Percentiles rank a stretch among this genome's conserved stretches.
Evolutionary conservation across 495 filamentous ascomycete species (phyloP).

Genomic region (Parmelia sp.): DNA sequence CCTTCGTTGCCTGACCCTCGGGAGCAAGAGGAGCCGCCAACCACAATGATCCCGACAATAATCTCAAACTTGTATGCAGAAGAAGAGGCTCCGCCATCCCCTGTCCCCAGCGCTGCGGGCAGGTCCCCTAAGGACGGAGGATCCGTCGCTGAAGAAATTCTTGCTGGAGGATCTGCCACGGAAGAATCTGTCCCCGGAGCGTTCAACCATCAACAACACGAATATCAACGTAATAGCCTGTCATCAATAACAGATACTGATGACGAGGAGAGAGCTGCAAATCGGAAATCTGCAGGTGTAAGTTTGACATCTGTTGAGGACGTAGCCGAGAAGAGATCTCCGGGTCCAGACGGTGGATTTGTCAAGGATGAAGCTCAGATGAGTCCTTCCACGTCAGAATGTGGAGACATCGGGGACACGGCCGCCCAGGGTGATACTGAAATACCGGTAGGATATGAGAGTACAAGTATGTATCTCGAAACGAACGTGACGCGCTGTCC

Average conservation of each 20-base stretch:
- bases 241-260: neutral
- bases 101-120: neutral
- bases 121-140: neutral
- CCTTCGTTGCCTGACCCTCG: constrained; percentile 2
- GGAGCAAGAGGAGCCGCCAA: neutral
- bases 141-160: neutral
- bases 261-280: neutral
- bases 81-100: constrained; percentile 4
- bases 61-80: neutral
- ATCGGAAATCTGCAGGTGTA: neutral
- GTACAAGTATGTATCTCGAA: neutral
- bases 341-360: neutral
- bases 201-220: neutral
- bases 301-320: neutral
- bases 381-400: neutral
- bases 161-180: no score
- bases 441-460: neutral
- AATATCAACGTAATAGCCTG: neutral
- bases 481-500: neutral
- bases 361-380: neutral
- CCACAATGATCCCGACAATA: neutral
- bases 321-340: neutral
- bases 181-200: neutral
- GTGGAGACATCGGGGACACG: neutral
- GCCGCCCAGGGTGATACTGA: neutral